Evolutionary conservation across 106 monocot genomes (phyloP).

Genomic region (Posidonia australis): DNA sequence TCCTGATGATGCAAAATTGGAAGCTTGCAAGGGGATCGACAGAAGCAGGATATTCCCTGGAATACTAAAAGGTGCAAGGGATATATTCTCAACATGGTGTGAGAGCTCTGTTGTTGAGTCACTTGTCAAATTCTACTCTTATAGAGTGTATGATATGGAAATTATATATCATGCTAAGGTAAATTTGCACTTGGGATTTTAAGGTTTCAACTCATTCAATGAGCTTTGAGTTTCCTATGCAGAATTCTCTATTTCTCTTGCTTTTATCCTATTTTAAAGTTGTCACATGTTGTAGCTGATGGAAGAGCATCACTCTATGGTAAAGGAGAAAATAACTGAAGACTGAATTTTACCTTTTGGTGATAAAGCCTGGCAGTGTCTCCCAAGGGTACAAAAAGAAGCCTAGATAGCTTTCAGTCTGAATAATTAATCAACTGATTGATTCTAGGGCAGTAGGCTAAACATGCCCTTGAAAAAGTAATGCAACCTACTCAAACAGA

Average conservation of each 20-base stretch:
- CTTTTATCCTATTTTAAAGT: not conserved
- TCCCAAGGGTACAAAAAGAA: too few relatives aligned
- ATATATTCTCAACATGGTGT: constrained; percentile 41
- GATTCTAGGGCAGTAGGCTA: too few relatives aligned
- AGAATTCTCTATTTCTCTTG: not conserved
- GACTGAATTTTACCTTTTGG: not conserved
- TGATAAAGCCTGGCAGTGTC: too few relatives aligned
- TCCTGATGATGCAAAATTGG: constrained; percentile 9
- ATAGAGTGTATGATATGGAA: not conserved
- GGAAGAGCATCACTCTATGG: not conserved
- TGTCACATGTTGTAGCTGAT: not conserved
- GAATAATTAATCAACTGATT: too few relatives aligned
- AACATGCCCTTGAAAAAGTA: too few relatives aligned
- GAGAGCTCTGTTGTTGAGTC: constrained; percentile 22
- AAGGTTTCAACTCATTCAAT: not conserved
- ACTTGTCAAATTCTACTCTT: constrained; percentile 39
- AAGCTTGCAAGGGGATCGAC: not conserved
- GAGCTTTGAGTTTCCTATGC: not conserved
- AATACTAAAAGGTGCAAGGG: constrained; percentile 6
- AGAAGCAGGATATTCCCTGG: constrained; percentile 1
- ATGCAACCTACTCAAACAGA: too few relatives aligned
- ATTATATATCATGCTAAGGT: constrained; percentile 7
- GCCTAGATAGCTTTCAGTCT: too few relatives aligned
- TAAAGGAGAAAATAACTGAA: not conserved
- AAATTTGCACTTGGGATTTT: not conserved